Evolutionary conservation across 257 asterid species (phyloP), one percentile per base, ranked within the genome.

Genomic region (Mitragyna speciosa): DNA sequence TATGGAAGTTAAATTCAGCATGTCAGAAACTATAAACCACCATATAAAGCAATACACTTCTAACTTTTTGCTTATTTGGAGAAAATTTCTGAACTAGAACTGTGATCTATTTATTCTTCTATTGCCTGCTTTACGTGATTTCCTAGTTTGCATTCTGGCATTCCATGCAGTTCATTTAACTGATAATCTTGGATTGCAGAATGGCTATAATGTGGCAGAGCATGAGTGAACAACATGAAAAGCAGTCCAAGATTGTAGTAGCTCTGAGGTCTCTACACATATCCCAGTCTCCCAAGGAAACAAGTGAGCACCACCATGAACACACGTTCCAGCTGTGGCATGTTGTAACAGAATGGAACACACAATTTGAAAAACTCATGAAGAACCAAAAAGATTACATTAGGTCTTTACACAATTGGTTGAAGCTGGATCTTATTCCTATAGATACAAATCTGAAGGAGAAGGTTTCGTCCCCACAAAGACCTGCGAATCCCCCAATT

Each of bases 191-290:
- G 67, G 20, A 43, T 76, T 80, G 75, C 92, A 96, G 98, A 89
- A 90, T 94, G 99, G 96, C 97, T 12, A 82, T 83, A 59, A 96
- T 96, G 98, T 94, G 99, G 98, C 97, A 91, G 79, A 88, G 90
- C 30, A 94, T 96, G 88, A 88, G 89, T 81, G 80, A 71, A 74
- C 89, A 91, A 78, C 96, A 96, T 43, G 94, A 87, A 76, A 89
- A 73, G 65, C 94, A 96, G 81, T 86, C 91, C 61, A 84, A 88
- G 83, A 86, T 89, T 31, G 94, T 86, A 31, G 91, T 85, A 86
- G 91, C 90, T 20, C 64, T 96, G 79, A 83, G 88, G 73, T 82
- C 68, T 31, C 81, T 96, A 31, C 93, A 92, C 84, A 85, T 84
- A 79, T 87, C 97, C 43, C 90, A 94, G 73, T 85, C 96, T 56